A percentile compares a stretch with the other conserved stretches of the same genome.
Evolutionary conservation across 1,284 basidiomycete species (phyloP).

Genomic region (Lentinus polychrous): DNA sequence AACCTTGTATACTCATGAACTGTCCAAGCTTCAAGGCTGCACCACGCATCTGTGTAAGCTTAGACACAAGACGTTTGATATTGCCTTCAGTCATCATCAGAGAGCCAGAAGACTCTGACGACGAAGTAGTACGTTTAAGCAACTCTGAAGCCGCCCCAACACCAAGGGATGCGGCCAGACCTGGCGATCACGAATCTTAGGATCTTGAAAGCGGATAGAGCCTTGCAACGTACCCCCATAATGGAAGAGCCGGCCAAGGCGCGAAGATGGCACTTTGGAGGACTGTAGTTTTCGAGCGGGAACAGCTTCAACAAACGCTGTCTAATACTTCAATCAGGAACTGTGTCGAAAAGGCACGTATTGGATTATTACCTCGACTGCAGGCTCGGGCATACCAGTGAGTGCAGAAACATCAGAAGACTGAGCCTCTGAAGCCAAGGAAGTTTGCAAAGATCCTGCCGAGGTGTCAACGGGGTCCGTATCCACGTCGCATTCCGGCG

Average conservation of each 20-base stretch:
- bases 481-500: too few relatives aligned
- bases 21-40: conserved; percentile 96
- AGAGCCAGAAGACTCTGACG: conserved; percentile 31
- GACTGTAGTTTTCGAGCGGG: conserved; percentile 45
- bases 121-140: conserved; percentile 24
- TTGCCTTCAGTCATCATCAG: conserved; percentile 88
- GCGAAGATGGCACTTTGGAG: conserved; percentile 83
- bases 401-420: too few relatives aligned
- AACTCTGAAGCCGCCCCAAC: conserved; percentile 60
- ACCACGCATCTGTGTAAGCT: conserved; percentile 91
- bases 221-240: conserved; percentile 69
- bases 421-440: too few relatives aligned
- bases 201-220: neutral
- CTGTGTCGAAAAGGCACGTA: too few relatives aligned
- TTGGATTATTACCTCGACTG: too few relatives aligned
- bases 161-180: conserved; percentile 65
- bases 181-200: conserved; percentile 26
- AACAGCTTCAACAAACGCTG: neutral
- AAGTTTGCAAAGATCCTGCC: too few relatives aligned
- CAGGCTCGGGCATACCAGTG: too few relatives aligned
- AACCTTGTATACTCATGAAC: conserved; percentile 96
- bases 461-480: too few relatives aligned
- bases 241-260: conserved; percentile 83
- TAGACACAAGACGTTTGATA: conserved; percentile 84
- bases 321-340: too few relatives aligned